A percentile compares a stretch with the other conserved stretches of the same genome.
Conservation (phyloP, 352 stramenopile genomes). For the Pythium rishiriense region DNA sequence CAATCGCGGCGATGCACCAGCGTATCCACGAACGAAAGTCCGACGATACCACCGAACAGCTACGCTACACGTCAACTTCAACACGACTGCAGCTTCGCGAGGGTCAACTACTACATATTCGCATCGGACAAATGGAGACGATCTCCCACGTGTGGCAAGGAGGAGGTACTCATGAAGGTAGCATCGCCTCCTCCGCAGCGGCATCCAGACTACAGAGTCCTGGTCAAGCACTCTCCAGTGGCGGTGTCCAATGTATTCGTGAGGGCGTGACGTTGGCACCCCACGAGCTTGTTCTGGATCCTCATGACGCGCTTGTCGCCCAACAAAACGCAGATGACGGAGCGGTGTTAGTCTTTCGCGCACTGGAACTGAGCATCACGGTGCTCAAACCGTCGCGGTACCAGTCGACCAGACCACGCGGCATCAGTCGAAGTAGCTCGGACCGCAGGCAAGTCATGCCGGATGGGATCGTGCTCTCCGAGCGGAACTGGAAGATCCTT, state of each 20-base stretch:
- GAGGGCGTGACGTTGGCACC: neutral
- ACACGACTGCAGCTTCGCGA: conserved; percentile 10
- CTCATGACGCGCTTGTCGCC: neutral
- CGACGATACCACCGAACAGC: neutral
- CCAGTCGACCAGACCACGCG: conserved; percentile 6
- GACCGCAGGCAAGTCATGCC: neutral
- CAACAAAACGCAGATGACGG: neutral
- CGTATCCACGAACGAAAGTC: neutral
- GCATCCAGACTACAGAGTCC: no score
- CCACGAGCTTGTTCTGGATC: conserved; percentile 11
- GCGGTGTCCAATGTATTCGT: conserved; percentile 13
- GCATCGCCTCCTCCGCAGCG: neutral
- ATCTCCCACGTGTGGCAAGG: conserved; percentile 23
- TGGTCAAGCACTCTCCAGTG: neutral
- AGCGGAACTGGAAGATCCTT: conserved; percentile 26
- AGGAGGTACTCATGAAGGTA: neutral
- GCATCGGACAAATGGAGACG: conserved; percentile 7
- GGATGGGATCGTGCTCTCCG: conserved; percentile 17
- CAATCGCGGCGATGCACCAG: neutral
- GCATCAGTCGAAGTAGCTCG: neutral
- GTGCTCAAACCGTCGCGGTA: conserved; percentile 23
- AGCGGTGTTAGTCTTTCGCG: conserved; percentile 5
- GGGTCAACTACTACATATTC: conserved; percentile 9
- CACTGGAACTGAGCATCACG: conserved; percentile 15
- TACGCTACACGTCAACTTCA: neutral